Evolutionary conservation across 805 yeast species (phyloP).

Genomic region (Candida cerambycidarum): DNA sequence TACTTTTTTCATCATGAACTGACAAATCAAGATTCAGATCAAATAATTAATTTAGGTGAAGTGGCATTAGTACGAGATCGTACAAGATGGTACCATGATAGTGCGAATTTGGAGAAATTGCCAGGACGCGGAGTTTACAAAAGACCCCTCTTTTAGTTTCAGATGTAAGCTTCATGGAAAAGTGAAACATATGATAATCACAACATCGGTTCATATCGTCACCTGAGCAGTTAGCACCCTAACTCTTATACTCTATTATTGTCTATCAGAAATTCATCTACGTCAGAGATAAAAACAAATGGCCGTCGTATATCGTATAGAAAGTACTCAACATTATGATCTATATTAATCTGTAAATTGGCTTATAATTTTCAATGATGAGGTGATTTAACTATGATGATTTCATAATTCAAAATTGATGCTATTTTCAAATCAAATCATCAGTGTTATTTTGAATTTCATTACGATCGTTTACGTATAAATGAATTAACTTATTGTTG

Average conservation of each 20-base stretch:
- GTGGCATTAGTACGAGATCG: no score
- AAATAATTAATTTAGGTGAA: no score
- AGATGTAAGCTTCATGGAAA: background rate
- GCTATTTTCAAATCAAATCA: background rate
- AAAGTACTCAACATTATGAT: conserved; percentile 1
- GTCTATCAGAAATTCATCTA: no score
- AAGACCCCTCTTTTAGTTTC: background rate
- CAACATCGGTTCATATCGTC: no score
- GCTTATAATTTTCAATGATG: background rate
- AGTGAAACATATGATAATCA: background rate
- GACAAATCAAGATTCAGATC: no score
- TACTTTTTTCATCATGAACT: no score
- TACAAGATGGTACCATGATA: background rate
- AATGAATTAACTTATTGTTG: conserved; percentile 15
- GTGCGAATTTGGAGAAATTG: background rate
- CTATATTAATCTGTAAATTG: conserved; percentile 6
- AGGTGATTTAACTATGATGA: background rate
- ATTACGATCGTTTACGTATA: background rate
- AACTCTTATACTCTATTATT: no score
- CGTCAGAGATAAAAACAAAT: background rate
- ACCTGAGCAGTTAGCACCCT: no score
- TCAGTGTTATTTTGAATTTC: background rate
- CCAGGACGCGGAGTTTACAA: conserved; percentile 1
- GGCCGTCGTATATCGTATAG: background rate
- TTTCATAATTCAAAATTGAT: background rate